Evolutionary conservation across 1,284 basidiomycete species (phyloP), one percentile per base, ranked within the genome.

Genomic region (Melampsora larici-populina): DNA sequence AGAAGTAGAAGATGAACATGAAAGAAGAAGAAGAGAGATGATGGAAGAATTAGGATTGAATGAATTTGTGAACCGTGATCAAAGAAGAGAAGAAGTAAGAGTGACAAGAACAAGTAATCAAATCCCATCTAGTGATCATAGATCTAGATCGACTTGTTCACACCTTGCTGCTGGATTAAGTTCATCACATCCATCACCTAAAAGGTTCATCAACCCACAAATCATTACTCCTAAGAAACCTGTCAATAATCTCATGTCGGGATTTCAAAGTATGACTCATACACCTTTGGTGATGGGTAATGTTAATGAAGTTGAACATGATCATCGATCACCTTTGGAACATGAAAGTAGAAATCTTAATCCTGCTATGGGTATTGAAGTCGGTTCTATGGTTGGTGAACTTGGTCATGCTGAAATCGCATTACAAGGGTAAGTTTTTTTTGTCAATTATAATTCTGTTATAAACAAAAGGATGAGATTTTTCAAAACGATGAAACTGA

Each of bases 331-430:
- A 18, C 1, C 17, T 18, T 18, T 46, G 46, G 46, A 46, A 46
- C 46, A 46, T 46, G 46, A 46, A 18, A 46, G 0, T 18, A 11
- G 40, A 21, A 48, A 15, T n/a, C 7, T 31, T 0, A 62, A 62
- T 62, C 15, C 29, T 26, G 8, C 17, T n/a, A 18, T 65, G 26
- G 24, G 24, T 18, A 24, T 17, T 4, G 13, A 43, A 24, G 43
- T 48, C 5, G 29, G 15, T 36, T 29, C 63, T 40, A 18, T 15
- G 18, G 17, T 46, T 46, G 46, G 46, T 18, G 46, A 46, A 46
- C 46, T 46, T 17, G 64, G 72, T 29, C 65, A 76, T n/a, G 73
- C 73, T 48, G 40, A 76, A 40, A 76, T 76, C 46, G 73, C 73
- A 15, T 31, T 76, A 17, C 73, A 76, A 76, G 73, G 73, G 73